A percentile compares a stretch with the other conserved stretches of the same genome.
Evolutionary conservation across 2,329 filamentous ascomycete genomes (phyloP).

Genomic region (Atkinsonella hypoxylon): DNA sequence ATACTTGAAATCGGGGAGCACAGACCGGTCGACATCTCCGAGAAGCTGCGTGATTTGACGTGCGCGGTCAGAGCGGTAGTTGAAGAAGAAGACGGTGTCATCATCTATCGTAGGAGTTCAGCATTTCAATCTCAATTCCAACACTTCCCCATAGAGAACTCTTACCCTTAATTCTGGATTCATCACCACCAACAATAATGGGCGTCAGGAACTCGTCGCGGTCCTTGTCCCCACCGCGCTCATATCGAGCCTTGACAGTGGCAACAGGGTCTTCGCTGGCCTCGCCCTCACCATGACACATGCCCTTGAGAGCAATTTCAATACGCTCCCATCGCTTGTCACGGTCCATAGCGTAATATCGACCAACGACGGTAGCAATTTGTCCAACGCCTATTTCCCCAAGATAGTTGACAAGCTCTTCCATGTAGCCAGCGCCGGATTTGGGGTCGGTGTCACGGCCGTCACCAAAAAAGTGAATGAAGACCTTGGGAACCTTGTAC

Average conservation of each 20-base stretch:
- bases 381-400: slow-evolving; percentile 80
- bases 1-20: slow-evolving; percentile 82
- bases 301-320: slow-evolving; percentile 77
- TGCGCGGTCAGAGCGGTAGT: slow-evolving; percentile 97
- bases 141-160: slow-evolving; percentile 9
- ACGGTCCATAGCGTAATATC: slow-evolving; percentile 98
- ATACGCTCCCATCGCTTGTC: slow-evolving; percentile 98
- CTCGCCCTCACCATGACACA: slow-evolving; percentile 80
- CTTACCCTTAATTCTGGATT: slow-evolving; percentile 70
- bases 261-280: slow-evolving; percentile 72
- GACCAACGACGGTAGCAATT: slow-evolving; percentile 84
- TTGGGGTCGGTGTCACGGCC: slow-evolving; percentile 97
- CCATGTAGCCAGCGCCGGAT: slow-evolving; percentile 77
- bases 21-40: slow-evolving; percentile 83
- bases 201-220: slow-evolving; percentile 98
- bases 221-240: slow-evolving; percentile 54
- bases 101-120: slow-evolving; percentile 42
- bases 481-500: slow-evolving; percentile 77
- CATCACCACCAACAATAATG: slow-evolving; percentile 83
- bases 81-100: slow-evolving; percentile 99
- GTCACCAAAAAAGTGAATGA: slow-evolving; percentile 98
- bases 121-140: background rate
- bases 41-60: slow-evolving; percentile 93
- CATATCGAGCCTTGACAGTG: slow-evolving; percentile 79
- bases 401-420: slow-evolving; percentile 67